phyloP scores from a whole-genome alignment of 805 yeast genomes.

The Nakazawaea laoshanensis region DNA sequence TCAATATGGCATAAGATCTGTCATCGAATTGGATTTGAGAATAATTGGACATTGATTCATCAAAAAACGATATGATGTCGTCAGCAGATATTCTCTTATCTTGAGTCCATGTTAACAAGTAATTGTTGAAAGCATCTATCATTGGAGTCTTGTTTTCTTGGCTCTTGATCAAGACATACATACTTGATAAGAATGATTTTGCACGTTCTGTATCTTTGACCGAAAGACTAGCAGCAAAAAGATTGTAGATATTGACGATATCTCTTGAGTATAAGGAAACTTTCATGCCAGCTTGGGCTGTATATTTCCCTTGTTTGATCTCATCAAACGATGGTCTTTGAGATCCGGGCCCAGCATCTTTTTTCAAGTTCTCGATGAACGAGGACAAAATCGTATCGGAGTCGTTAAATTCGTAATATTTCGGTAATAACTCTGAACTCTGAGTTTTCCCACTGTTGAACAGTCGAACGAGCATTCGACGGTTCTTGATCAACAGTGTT shows the following conservation, averaged over 20 bases:
- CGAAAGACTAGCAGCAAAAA: conserved; percentile 70
- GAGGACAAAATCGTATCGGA: not conserved
- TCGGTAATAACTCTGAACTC: too few species aligned
- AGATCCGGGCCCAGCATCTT: too few species aligned
- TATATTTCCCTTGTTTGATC: not conserved
- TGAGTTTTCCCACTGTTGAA: too few species aligned
- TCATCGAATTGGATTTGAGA: conserved; percentile 35
- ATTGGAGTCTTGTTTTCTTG: conserved; percentile 7
- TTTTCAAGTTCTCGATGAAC: conserved; percentile 3
- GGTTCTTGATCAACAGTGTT: too few species aligned
- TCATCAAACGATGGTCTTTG: conserved; percentile 5
- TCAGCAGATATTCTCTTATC: conserved; percentile 28
- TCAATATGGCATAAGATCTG: conserved; percentile 51
- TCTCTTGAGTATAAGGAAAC: conserved; percentile 35
- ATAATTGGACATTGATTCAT: conserved; percentile 21
- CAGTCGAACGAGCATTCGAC: too few species aligned
- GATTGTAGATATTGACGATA: conserved; percentile 61
- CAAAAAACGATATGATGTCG: conserved; percentile 36
- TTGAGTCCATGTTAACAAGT: conserved; percentile 23
- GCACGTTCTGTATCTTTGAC: conserved; percentile 65
- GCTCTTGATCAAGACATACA: conserved; percentile 30
- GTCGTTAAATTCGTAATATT: too few species aligned
- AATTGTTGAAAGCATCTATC: conserved; percentile 9
- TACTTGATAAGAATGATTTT: conserved; percentile 52
- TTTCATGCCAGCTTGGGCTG: conserved; percentile 1